Conservation (phyloP, 441 rosid species). For the Erodium moschatum region DNA sequence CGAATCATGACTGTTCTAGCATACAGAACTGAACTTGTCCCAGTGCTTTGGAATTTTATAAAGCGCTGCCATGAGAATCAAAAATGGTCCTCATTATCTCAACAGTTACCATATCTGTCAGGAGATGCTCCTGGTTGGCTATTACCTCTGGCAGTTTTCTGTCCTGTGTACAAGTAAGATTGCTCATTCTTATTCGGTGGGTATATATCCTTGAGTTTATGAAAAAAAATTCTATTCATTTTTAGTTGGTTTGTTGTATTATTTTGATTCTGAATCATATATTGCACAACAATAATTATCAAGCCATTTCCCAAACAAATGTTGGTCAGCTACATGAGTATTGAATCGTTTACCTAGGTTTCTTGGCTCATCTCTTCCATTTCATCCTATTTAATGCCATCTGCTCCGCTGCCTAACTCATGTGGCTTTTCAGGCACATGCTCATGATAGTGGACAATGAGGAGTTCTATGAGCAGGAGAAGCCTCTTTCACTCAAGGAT, state of each 20-base stretch:
- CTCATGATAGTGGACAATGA: conserved; percentile 91
- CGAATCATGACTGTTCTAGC: conserved; percentile 83
- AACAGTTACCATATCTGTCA: conserved; percentile 48
- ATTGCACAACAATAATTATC: background rate
- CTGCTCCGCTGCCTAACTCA: conserved; percentile 2
- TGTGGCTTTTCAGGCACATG: conserved; percentile 73
- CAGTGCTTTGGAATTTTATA: conserved; percentile 86
- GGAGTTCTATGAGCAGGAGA: conserved; percentile 94
- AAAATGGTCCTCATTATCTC: conserved; percentile 67
- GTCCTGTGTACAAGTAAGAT: conserved; percentile 94
- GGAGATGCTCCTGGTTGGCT: conserved; percentile 94
- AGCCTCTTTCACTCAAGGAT: conserved; percentile 78
- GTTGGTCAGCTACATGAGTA: conserved; percentile 5
- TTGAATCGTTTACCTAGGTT: background rate
- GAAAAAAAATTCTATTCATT: background rate
- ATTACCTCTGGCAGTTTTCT: conserved; percentile 83
- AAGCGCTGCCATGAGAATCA: conserved; percentile 77
- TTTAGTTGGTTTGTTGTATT: background rate
- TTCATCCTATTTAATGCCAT: background rate
- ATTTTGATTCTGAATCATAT: conserved; percentile 1
- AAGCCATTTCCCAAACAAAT: background rate
- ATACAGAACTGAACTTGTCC: conserved; percentile 87
- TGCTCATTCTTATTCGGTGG: conserved; percentile 19
- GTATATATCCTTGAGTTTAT: conserved; percentile 8
- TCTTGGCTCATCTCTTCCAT: background rate